Conservation (phyloP, 2,329 filamentous ascomycete genomes). For the Trichoderma koningii region DNA sequence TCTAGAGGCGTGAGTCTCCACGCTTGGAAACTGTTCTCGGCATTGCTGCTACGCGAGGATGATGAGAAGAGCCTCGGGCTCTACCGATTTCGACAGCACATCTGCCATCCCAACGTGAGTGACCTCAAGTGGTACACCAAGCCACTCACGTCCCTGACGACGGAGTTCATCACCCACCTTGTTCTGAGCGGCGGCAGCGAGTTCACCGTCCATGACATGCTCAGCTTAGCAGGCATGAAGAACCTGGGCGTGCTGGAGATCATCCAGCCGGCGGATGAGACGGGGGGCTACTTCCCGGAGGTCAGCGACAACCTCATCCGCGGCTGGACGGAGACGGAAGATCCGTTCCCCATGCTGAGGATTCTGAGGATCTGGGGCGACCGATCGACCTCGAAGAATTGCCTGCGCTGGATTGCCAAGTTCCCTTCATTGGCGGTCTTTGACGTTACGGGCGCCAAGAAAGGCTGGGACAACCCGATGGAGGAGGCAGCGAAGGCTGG, state of each 20-base stretch:
- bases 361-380: slow-evolving; percentile 51
- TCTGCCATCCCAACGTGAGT: slow-evolving; percentile 40
- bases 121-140: slow-evolving; percentile 42
- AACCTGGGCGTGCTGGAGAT: slow-evolving; percentile 54
- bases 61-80: slow-evolving; percentile 42
- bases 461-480: slow-evolving; percentile 41
- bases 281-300: slow-evolving; percentile 38
- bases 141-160: slow-evolving; percentile 42
- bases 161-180: slow-evolving; percentile 47
- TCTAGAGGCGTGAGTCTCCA: slow-evolving; percentile 43
- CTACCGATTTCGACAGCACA: slow-evolving; percentile 45
- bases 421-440: slow-evolving; percentile 51
- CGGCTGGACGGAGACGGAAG: slow-evolving; percentile 46
- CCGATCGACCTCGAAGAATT: slow-evolving; percentile 43
- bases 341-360: slow-evolving; percentile 51
- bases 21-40: slow-evolving; percentile 46
- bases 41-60: slow-evolving; percentile 38
- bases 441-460: slow-evolving; percentile 43
- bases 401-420: slow-evolving; percentile 44
- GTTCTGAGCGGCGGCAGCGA: slow-evolving; percentile 43
- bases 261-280: slow-evolving; percentile 42
- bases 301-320: slow-evolving; percentile 50
- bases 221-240: slow-evolving; percentile 45
- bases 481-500: slow-evolving; percentile 35
- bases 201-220: slow-evolving; percentile 44